Conservation (phyloP, 768 basidiomycete genomes). For the Tephrocybe sp. region DNA sequence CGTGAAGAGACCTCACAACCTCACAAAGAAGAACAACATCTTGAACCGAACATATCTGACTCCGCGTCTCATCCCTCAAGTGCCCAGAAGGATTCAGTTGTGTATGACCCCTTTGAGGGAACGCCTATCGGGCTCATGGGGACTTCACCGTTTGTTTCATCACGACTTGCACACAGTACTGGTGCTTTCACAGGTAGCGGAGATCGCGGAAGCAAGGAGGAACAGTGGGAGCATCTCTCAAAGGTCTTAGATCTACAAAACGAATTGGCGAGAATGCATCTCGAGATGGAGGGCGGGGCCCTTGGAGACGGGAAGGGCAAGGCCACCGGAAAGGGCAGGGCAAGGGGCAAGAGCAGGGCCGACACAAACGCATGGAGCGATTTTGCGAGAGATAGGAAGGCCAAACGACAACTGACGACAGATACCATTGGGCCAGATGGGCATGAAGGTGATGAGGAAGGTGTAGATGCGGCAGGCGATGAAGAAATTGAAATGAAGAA, state of each 20-base stretch:
- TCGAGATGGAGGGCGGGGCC: conserved; percentile 73
- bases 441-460: conserved; percentile 47
- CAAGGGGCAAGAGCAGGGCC: conserved; percentile 22
- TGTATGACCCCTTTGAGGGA: conserved; percentile 52
- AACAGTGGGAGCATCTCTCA: conserved; percentile 67
- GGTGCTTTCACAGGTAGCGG: conserved; percentile 5
- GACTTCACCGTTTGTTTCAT: conserved; percentile 12
- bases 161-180: too few species aligned
- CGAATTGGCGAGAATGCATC: conserved; percentile 70
- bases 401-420: conserved; percentile 15
- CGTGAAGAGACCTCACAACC: conserved; percentile 1
- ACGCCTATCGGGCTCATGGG: conserved; percentile 37
- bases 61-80: conserved; percentile 7
- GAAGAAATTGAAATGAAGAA: conserved; percentile 56
- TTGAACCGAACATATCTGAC: not conserved
- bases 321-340: conserved; percentile 34
- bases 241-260: conserved; percentile 72
- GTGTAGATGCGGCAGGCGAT: conserved; percentile 48
- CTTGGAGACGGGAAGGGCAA: conserved; percentile 31
- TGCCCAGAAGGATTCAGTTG: conserved; percentile 15
- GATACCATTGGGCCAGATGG: conserved; percentile 26
- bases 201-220: conserved; percentile 37
- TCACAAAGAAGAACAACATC: conserved; percentile 2
- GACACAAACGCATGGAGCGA: conserved; percentile 8
- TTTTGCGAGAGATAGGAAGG: conserved; percentile 6